Conservation (phyloP, 208 protist genomes). For the Trypanosoma boissoni region DNA sequence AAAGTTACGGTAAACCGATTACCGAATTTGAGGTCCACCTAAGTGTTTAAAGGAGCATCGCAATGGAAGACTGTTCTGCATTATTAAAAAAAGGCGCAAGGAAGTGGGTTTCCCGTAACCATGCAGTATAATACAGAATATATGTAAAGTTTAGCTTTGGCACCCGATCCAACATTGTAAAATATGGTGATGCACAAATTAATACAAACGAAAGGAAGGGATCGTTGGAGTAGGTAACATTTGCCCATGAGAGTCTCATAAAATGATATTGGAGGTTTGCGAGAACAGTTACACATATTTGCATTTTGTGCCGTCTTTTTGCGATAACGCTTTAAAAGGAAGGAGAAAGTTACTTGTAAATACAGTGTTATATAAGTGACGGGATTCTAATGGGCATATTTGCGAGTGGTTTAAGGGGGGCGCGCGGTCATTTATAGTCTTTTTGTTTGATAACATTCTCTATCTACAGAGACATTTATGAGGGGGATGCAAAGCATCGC, state of each 20-base stretch:
- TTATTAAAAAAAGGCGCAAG: conserved; percentile 71
- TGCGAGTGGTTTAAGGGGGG: too few relatives aligned
- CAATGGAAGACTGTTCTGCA: conserved; percentile 71
- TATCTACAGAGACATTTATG: too few relatives aligned
- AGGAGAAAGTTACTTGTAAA: too few relatives aligned
- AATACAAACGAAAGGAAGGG: conserved; percentile 33
- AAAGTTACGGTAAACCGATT: conserved; percentile 39
- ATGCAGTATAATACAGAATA: conserved; percentile 63
- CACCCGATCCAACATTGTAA: conserved; percentile 40
- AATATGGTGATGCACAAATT: conserved; percentile 40
- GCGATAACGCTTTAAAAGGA: too few relatives aligned
- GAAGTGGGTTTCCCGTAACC: conserved; percentile 80
- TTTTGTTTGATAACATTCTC: too few relatives aligned
- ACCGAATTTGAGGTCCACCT: conserved; percentile 48
- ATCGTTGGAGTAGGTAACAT: conserved; percentile 43
- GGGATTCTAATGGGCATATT: too few relatives aligned
- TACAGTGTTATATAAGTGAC: too few relatives aligned
- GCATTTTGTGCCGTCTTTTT: conserved; percentile 57
- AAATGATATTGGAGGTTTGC: conserved; percentile 69
- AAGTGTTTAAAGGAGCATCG: conserved; percentile 72
- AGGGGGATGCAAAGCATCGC: too few relatives aligned
- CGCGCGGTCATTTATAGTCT: too few relatives aligned
- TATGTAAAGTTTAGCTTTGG: conserved; percentile 54
- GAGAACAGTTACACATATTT: conserved; percentile 68
- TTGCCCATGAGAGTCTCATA: conserved; percentile 48